Conservation (phyloP, 139 green algal genomes). For the Limnomonas spitsbergensis region DNA sequence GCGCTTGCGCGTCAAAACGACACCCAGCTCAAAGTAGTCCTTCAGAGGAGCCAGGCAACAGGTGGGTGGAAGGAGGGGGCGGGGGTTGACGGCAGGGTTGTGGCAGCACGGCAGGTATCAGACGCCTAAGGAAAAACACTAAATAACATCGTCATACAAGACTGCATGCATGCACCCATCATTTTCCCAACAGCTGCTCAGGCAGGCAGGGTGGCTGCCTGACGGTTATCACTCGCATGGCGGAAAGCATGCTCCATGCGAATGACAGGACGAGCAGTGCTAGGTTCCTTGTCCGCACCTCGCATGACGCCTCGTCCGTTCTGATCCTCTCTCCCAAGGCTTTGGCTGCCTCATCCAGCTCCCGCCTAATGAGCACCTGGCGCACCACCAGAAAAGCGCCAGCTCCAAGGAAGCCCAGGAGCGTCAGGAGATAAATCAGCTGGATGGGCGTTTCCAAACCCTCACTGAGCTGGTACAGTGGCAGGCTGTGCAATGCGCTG, state of each 20-base stretch:
- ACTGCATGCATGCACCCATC: background rate
- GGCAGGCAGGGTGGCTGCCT: no score
- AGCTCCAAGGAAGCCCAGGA: slow-evolving; percentile 84
- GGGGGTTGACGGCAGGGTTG: no score
- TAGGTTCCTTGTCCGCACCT: no score
- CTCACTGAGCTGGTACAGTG: slow-evolving; percentile 51
- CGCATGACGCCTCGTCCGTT: slow-evolving; percentile 71
- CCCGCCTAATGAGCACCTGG: slow-evolving; percentile 88
- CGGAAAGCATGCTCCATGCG: no score
- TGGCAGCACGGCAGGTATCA: no score
- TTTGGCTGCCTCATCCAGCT: slow-evolving; percentile 95
- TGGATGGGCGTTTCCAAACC: slow-evolving; percentile 87
- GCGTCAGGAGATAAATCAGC: slow-evolving; percentile 81
- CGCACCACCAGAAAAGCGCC: slow-evolving; percentile 91
- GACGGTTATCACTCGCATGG: no score
- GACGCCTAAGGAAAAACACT: no score
- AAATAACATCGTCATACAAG: no score
- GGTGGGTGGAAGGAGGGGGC: no score
- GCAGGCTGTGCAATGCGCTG: background rate
- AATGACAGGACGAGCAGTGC: no score
- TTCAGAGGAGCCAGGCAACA: slow-evolving; percentile 40
- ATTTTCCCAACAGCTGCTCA: background rate
- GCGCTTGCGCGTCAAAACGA: slow-evolving; percentile 95
- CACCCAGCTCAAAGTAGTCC: slow-evolving; percentile 97
- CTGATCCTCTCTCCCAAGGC: slow-evolving; percentile 90